Base-by-base conservation (phyloP, 2,329 filamentous ascomycete genomes). In the Metarhizium album region DNA sequence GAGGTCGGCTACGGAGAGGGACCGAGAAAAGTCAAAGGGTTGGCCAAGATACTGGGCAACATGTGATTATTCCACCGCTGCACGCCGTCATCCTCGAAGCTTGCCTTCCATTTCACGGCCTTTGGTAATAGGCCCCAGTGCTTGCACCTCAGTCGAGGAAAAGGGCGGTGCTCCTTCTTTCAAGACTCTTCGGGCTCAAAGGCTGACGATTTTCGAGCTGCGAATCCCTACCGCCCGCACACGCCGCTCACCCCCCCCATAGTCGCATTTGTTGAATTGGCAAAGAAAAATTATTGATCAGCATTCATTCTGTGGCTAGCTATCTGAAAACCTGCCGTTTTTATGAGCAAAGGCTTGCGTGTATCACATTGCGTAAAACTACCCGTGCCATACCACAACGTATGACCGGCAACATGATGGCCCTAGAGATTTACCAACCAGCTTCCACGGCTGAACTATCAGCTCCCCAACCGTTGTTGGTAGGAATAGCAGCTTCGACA, bases 1-100 rank as follows among this genome's bases (percentile, higher is more conserved):
- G 75, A 80, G 52, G 53, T 84, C 16, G 82, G 81, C 9, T 84
- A 85, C 60, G 80, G 74, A 6, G 51, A 63, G 53, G 20, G 52
- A 4, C 53, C 47, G 1, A 67, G 64, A 22, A 76, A 74, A 64
- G 48, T 67, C 20, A 58, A 60, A 48, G 74, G 70, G 4, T 45
- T 77, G 45, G 50, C 60, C 16, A 69, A 66, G 51, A 67, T 77
- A 31, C 48, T 75, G 49, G 64, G 66, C 58, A 75, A 76, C 55
- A 66, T 65, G 60, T 73, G 61, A 55, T 31, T 45, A n/a, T 11
- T 5, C 37, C 37, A 14, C 14, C 4, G 11, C 11, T 35, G 33
- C 16, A 35, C 33, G 4, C 4, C 33, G 16, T 3, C 14, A 4
- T 35, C 14, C 4, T 35, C 11, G 13, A 16, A 16, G 4, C 14